Percentiles rank a stretch among this genome's conserved stretches.
Evolutionary conservation across 2,329 filamentous ascomycete genomes (phyloP).

Genomic region (Nemania serpens): DNA sequence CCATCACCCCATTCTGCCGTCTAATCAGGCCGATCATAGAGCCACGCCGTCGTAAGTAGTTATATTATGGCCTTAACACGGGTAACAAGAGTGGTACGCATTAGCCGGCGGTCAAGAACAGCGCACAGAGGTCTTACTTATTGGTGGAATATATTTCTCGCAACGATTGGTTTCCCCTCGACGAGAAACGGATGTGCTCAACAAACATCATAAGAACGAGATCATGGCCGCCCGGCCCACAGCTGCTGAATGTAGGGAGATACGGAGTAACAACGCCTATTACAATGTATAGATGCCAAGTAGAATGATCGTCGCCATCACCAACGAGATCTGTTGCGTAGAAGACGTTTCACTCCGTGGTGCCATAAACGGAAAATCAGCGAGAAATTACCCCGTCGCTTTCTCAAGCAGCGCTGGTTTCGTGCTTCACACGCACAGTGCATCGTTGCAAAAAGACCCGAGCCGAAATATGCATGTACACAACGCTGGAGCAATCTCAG

Average conservation of each 20-base stretch:
- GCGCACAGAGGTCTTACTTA: constrained; percentile 16
- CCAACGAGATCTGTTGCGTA: neutral
- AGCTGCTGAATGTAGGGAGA: neutral
- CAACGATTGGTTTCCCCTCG: constrained; percentile 17
- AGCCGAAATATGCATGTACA: constrained; percentile 3
- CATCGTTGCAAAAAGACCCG: constrained; percentile 8
- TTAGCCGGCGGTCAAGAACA: constrained; percentile 15
- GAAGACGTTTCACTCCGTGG: neutral
- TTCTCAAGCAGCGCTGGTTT: neutral
- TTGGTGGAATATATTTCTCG: constrained; percentile 19
- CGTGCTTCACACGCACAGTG: constrained; percentile 15
- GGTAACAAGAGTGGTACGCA: constrained; percentile 14
- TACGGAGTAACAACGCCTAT: constrained; percentile 10
- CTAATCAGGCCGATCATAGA: constrained; percentile 1
- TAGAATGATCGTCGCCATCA: neutral
- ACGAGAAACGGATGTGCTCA: constrained; percentile 7
- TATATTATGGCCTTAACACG: constrained; percentile 1
- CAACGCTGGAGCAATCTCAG: neutral
- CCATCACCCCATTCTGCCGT: too few species aligned
- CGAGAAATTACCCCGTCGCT: neutral
- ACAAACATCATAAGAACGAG: neutral
- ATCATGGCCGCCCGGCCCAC: too few species aligned
- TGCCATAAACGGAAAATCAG: neutral
- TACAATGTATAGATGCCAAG: constrained; percentile 4
- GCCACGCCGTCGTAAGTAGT: neutral